These are phyloP conservation scores for Fusarium redolens DNA, from an alignment of 2,329 filamentous ascomycete genomes.

Conservation along the genomic window DNA sequence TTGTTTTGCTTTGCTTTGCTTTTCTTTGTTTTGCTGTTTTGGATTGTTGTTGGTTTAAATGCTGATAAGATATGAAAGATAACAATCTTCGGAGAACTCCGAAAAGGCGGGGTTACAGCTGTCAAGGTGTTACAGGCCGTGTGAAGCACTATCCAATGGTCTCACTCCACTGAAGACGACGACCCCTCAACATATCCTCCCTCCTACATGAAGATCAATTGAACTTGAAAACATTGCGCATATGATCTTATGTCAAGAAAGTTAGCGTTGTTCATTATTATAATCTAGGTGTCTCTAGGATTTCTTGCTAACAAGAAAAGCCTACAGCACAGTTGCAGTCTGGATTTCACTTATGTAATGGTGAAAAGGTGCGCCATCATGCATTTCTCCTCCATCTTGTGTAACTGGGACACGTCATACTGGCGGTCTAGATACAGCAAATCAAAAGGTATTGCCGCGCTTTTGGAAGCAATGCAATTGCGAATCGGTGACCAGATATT, in stretches of 20 bases:
- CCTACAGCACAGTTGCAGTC: too few relatives aligned
- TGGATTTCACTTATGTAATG: too few relatives aligned
- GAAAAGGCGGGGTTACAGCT: background rate
- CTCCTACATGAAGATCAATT: too few relatives aligned
- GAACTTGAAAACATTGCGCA: too few relatives aligned
- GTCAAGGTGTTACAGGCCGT: background rate
- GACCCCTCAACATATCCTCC: too few relatives aligned
- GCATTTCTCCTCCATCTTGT: background rate
- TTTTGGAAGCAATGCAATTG: fast-evolving
- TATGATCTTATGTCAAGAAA: too few relatives aligned
- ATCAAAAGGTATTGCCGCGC: fast-evolving
- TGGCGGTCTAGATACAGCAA: background rate
- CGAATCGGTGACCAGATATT: fast-evolving
- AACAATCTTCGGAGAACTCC: background rate
- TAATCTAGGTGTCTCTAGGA: too few relatives aligned
- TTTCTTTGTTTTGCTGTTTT: background rate
- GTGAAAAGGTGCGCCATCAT: background rate
- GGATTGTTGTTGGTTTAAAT: background rate
- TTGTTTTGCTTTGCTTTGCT: background rate
- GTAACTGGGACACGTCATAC: background rate
- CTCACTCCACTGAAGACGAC: background rate
- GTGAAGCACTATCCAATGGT: background rate
- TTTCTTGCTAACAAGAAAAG: too few relatives aligned
- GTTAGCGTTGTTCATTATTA: too few relatives aligned
- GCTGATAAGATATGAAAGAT: slow-evolving; percentile 2